Percentiles rank a stretch among this genome's conserved stretches.
These are phyloP conservation scores for Triangularia verruculosa DNA, from an alignment of 2,329 filamentous ascomycete species.

Conservation along the genomic window DNA sequence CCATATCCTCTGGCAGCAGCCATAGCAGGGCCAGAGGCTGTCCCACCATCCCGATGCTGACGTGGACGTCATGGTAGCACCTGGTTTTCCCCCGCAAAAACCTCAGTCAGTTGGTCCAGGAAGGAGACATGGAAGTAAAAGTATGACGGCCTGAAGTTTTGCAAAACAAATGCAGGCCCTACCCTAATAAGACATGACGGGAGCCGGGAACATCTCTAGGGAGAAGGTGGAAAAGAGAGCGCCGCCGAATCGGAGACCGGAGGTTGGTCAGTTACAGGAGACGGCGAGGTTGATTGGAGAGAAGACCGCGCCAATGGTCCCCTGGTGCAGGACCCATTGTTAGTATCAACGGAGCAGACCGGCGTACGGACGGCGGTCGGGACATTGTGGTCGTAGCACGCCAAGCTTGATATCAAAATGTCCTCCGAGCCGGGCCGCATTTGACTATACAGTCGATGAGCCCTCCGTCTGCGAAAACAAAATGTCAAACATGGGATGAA, in stretches of 20 bases:
- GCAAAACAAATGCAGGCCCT: neutral
- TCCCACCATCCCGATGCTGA: constrained; percentile 15
- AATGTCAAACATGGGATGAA: neutral
- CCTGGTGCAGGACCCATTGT: neutral
- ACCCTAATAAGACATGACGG: neutral
- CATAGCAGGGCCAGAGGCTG: constrained; percentile 32
- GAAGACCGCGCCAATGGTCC: neutral
- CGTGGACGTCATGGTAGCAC: constrained; percentile 9
- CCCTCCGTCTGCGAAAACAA: neutral
- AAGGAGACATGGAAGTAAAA: constrained; percentile 1
- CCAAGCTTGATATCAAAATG: neutral
- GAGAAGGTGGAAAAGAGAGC: neutral
- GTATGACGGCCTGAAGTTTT: neutral
- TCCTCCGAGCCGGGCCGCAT: neutral
- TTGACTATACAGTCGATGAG: neutral
- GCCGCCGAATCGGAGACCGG: neutral
- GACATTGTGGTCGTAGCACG: neutral
- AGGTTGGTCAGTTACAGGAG: neutral
- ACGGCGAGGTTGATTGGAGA: neutral
- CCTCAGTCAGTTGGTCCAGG: neutral
- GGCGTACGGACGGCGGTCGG: neutral
- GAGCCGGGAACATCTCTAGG: neutral
- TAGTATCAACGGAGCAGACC: neutral
- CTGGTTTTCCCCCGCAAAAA: neutral
- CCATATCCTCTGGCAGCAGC: constrained; percentile 34